Evolutionary conservation across 108 stramenopile genomes (phyloP).

Genomic region (Cyclotella kingstonii): DNA sequence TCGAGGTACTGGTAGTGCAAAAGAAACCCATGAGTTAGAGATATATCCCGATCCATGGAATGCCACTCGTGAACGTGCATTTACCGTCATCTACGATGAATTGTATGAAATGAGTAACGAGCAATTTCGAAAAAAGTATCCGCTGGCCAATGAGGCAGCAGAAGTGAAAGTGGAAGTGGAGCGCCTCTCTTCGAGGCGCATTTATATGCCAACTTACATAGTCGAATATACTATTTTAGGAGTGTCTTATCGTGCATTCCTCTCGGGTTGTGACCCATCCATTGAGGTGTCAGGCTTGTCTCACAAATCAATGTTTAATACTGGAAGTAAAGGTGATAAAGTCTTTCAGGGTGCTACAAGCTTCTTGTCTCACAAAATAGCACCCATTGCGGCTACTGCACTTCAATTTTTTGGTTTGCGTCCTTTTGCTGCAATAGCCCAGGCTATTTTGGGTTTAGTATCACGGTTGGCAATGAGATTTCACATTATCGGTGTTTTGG

Average conservation of each 20-base stretch:
- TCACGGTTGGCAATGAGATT: constrained; percentile 35
- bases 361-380: constrained; percentile 29
- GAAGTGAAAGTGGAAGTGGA: constrained; percentile 59
- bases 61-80: constrained; percentile 63
- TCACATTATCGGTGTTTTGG: constrained; percentile 59
- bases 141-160: constrained; percentile 1
- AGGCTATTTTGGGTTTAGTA: constrained; percentile 12
- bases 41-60: constrained; percentile 86
- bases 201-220: constrained; percentile 81
- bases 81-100: constrained; percentile 59
- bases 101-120: constrained; percentile 52
- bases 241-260: constrained; percentile 66
- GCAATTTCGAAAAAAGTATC: constrained; percentile 3
- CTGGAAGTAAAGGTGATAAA: constrained; percentile 11
- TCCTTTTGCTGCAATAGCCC: constrained; percentile 26
- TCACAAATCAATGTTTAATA: constrained; percentile 45
- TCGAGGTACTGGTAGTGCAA: neutral
- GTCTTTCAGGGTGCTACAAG: constrained; percentile 18
- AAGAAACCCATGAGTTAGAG: constrained; percentile 28
- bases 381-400: constrained; percentile 20
- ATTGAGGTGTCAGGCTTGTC: constrained; percentile 66
- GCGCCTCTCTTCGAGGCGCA: constrained; percentile 57
- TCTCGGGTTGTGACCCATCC: constrained; percentile 70
- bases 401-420: constrained; percentile 39
- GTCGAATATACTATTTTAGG: constrained; percentile 75